These are phyloP conservation scores for Pseudozyma pruni DNA, from an alignment of 1,284 basidiomycete genomes.

Conservation along the genomic window DNA sequence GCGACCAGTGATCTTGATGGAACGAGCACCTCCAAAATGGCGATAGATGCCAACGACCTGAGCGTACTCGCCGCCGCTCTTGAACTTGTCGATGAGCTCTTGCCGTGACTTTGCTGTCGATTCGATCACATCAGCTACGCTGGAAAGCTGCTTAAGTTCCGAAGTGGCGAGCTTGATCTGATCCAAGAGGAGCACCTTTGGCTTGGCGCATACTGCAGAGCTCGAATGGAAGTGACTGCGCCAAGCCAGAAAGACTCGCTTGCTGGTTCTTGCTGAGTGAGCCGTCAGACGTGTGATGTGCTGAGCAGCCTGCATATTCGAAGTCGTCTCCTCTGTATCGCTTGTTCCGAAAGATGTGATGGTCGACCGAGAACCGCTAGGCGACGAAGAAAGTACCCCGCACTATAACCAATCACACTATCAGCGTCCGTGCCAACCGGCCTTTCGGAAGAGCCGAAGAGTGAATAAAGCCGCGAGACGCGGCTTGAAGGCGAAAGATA, in stretches of 20 bases:
- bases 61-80: conserved; percentile 71
- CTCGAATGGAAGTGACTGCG: conserved; percentile 15
- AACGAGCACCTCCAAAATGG: conserved; percentile 72
- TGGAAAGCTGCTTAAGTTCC: conserved; percentile 44
- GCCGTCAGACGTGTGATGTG: not conserved
- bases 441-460: not conserved
- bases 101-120: conserved; percentile 34
- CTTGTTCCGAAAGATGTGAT: not conserved
- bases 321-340: no score
- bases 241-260: not conserved
- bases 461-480: conserved; percentile 1
- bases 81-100: conserved; percentile 46
- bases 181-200: conserved; percentile 59
- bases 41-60: conserved; percentile 82
- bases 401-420: no score
- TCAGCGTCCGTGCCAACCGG: not conserved
- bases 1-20: conserved; percentile 51
- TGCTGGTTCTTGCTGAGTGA: not conserved
- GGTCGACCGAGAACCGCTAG: no score
- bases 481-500: not conserved
- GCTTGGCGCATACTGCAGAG: conserved; percentile 13
- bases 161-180: conserved; percentile 51
- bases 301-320: conserved; percentile 4
- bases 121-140: conserved; percentile 38
- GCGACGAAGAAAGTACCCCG: no score